phyloP scores from a whole-genome alignment of 2,329 filamentous ascomycete genomes.

The Pseudogymnoascus sp. region DNA sequence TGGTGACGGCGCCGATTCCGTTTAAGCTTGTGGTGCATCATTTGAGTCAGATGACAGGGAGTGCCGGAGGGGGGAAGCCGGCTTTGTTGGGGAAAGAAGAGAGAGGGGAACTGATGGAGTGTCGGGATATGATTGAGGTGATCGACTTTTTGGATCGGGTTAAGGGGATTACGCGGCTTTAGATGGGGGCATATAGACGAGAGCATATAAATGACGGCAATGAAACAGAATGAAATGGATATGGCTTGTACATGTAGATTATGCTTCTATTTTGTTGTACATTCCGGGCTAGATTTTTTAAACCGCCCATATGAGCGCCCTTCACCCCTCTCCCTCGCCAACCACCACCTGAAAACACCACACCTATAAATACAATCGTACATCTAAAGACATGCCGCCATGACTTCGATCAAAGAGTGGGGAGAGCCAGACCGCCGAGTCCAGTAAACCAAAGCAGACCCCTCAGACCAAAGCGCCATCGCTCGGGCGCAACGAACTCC shows the following conservation, averaged over 20 bases:
- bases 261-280: slow-evolving; percentile 8
- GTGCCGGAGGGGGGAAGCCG: slow-evolving; percentile 26
- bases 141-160: slow-evolving; percentile 54
- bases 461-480: background rate
- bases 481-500: slow-evolving; percentile 1
- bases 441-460: background rate
- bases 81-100: slow-evolving; percentile 46
- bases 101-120: slow-evolving; percentile 41
- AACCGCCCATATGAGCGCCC: background rate
- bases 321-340: background rate
- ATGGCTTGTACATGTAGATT: background rate
- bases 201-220: background rate
- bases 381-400: slow-evolving; percentile 6
- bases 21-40: slow-evolving; percentile 60
- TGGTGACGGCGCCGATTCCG: slow-evolving; percentile 50
- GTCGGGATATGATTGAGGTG: slow-evolving; percentile 49
- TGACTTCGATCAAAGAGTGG: slow-evolving; percentile 5
- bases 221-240: background rate
- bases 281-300: background rate
- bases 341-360: background rate
- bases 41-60: slow-evolving; percentile 57
- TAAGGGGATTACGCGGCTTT: slow-evolving; percentile 25
- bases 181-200: background rate
- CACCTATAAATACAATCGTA: slow-evolving; percentile 8
- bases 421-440: background rate